Percentiles rank a stretch among this genome's conserved stretches.
Evolutionary conservation across 139 green algal genomes (phyloP).

Genomic region (Volvox africanus): DNA sequence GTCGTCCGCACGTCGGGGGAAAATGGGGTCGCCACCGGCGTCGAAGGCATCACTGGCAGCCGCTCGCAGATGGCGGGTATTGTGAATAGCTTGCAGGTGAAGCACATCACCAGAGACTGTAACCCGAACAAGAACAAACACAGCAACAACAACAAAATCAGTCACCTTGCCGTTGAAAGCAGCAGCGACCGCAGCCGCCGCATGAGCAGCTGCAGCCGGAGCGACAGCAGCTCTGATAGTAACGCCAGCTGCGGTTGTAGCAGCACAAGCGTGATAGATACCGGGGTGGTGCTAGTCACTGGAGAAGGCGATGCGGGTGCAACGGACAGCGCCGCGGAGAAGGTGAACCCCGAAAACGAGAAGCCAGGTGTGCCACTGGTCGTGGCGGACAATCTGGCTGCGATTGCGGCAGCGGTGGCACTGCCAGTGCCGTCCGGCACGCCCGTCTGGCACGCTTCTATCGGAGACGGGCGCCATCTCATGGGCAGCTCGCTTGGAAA

Average conservation of each 20-base stretch:
- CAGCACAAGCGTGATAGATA: background rate
- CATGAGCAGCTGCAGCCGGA: background rate
- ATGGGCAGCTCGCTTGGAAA: background rate
- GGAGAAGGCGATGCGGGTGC: background rate
- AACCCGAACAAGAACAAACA: background rate
- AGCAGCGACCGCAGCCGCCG: constrained; percentile 2
- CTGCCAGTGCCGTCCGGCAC: background rate
- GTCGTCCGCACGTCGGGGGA: too few species aligned
- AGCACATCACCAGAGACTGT: background rate
- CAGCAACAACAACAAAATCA: background rate
- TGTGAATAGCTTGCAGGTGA: too few species aligned
- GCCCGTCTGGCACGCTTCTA: background rate
- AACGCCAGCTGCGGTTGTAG: background rate
- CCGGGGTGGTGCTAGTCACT: background rate
- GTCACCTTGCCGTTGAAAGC: background rate
- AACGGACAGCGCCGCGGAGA: too few species aligned
- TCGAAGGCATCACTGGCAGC: too few species aligned
- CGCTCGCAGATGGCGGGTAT: too few species aligned
- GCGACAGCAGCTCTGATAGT: background rate
- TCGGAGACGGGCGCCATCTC: background rate
- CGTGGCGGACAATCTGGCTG: too few species aligned
- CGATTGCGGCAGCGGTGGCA: background rate
- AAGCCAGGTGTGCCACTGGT: background rate
- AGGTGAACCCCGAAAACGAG: background rate
- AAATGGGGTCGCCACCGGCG: too few species aligned